Evolutionary conservation across 2,329 filamentous ascomycete genomes (phyloP), one percentile per base, ranked within the genome.

Genomic region (Venturiaceae sp.): DNA sequence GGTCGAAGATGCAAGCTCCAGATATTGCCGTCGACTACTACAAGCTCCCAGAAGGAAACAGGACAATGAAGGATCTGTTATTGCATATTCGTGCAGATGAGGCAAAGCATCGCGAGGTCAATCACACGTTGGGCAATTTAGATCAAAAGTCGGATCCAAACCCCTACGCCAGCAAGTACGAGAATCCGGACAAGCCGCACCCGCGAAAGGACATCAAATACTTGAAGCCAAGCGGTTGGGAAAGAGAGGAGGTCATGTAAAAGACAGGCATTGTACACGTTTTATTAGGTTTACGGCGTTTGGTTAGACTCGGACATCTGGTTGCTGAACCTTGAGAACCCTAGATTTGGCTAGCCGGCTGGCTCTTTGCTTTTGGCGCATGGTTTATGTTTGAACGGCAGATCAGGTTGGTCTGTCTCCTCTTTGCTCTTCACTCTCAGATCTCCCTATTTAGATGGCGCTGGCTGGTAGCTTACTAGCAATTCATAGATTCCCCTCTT

Each of bases 11-110:
- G 67, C 66, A 80, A 57, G 90, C 94, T 2, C 94, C 94, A 0
- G 89, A 95, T 60, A 91, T 99, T 63, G 94, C 94, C 0, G 74
- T 96, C 53, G 80, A 85, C 63, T 99, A 99, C 74, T 99, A 92
- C 90, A 84, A 88, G 44, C 96, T 99, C 85, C 91, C 92, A 0
- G 86, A 96, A 70, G 87, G 84, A 2, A 78, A 87, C 60, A 82
- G 86, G 28, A 88, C 84, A 1, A 96, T 99, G 89, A 83, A 81
- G 66, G 90, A 97, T 67, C 74, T 97, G 61, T 80, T 97, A 56
- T 75, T 94, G 55, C 96, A 97, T 70, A 88, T 96, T 64, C 82
- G 92, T 32, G 89, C 88, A n/a, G 88, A 92, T 68, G 91, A 96
- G 72, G 89, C 89, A 3, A 88, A 89, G 66, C 71, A 73, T 60